phyloP scores from a whole-genome alignment of 2,329 filamentous ascomycete species.

The Penicillium sp. region DNA sequence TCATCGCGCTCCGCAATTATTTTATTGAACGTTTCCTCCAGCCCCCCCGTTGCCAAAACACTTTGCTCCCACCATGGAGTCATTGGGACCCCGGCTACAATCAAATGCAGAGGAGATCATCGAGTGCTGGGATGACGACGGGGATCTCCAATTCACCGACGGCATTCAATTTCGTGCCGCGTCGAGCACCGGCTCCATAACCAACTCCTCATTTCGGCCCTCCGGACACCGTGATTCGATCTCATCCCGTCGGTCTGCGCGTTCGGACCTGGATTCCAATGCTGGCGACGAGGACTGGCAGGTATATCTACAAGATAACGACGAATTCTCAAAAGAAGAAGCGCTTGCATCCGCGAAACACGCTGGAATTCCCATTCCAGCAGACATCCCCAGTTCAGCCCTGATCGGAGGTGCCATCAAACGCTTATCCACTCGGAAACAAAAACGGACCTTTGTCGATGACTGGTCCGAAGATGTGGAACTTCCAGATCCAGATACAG shows the following conservation, averaged over 20 bases:
- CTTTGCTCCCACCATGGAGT: slow-evolving; percentile 40
- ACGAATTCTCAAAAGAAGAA: slow-evolving; percentile 80
- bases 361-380: slow-evolving; percentile 88
- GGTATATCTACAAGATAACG: slow-evolving; percentile 79
- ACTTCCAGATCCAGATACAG: slow-evolving; percentile 61
- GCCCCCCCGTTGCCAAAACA: neutral
- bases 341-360: slow-evolving; percentile 85
- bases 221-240: slow-evolving; percentile 70
- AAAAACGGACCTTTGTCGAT: slow-evolving; percentile 73
- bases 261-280: slow-evolving; percentile 78
- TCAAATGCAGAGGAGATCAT: slow-evolving; percentile 42
- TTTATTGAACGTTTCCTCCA: neutral
- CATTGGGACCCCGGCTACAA: slow-evolving; percentile 37
- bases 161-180: slow-evolving; percentile 50
- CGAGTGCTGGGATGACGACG: slow-evolving; percentile 57
- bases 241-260: slow-evolving; percentile 80
- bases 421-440: slow-evolving; percentile 75
- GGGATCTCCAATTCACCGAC: slow-evolving; percentile 52
- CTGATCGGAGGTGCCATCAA: slow-evolving; percentile 93
- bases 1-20: neutral
- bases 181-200: slow-evolving; percentile 51
- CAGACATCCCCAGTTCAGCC: slow-evolving; percentile 84
- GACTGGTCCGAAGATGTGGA: slow-evolving; percentile 83
- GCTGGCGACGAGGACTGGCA: slow-evolving; percentile 85
- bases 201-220: slow-evolving; percentile 47